Percentiles rank a stretch among this genome's conserved stretches.
These are phyloP conservation scores for Funneliformis mosseae DNA, from an alignment of 192 early-diverging fungal genomes.

Conservation along the genomic window DNA sequence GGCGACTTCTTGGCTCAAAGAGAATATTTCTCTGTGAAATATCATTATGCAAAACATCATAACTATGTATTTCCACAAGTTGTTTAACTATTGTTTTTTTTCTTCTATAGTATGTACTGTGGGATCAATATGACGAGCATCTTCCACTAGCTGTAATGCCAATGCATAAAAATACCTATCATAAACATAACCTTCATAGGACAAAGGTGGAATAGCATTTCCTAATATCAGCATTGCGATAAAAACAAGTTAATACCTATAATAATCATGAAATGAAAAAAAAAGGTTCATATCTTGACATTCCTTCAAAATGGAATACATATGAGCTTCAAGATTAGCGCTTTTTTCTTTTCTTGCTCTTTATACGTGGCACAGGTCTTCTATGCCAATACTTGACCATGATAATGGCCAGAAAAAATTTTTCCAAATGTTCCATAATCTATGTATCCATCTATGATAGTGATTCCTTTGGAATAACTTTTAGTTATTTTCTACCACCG, in stretches of 20 bases:
- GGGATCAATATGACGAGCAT: neutral
- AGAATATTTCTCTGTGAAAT: neutral
- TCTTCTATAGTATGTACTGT: neutral
- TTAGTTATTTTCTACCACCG: neutral
- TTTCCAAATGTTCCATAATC: conserved; percentile 1
- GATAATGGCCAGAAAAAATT: conserved; percentile 12
- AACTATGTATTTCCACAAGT: conserved; percentile 19
- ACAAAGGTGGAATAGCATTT: neutral
- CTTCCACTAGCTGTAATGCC: neutral
- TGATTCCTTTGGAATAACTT: conserved; percentile 6
- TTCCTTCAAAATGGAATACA: conserved; percentile 19
- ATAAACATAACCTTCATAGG: neutral
- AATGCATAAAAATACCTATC: conserved; percentile 5
- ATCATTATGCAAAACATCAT: conserved; percentile 13
- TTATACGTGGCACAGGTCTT: conserved; percentile 8
- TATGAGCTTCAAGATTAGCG: neutral
- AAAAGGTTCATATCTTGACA: conserved; percentile 1
- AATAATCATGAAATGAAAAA: neutral
- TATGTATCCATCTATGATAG: conserved; percentile 5
- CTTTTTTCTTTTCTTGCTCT: neutral
- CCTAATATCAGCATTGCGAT: conserved; percentile 7
- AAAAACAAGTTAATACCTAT: neutral
- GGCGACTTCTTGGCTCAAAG: conserved; percentile 10
- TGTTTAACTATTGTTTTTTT: conserved; percentile 9
- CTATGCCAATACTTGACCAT: neutral